Percentiles rank a stretch among this genome's conserved stretches.
These are phyloP conservation scores for Scorias spongiosa DNA, from an alignment of 2,329 filamentous ascomycete species.

Conservation along the genomic window DNA sequence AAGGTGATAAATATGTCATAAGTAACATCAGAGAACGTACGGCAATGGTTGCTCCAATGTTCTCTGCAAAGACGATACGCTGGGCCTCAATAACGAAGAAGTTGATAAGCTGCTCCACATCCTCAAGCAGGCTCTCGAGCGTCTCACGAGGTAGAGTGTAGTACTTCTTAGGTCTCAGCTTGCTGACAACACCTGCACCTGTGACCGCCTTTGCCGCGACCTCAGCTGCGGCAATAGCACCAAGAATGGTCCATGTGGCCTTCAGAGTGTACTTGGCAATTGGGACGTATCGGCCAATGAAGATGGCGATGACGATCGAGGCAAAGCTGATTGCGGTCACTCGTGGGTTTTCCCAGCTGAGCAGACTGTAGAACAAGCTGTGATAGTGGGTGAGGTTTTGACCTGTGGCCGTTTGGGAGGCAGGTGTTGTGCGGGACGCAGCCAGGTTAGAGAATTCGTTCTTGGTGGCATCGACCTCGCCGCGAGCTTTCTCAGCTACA, in stretches of 20 bases:
- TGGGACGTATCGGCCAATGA: conserved; percentile 47
- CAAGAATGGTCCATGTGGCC: conserved; percentile 42
- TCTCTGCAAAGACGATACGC: conserved; percentile 51
- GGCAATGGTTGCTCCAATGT: conserved; percentile 43
- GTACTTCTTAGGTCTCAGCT: conserved; percentile 48
- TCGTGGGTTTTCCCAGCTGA: conserved; percentile 53
- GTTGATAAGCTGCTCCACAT: conserved; percentile 49
- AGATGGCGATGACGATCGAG: conserved; percentile 42
- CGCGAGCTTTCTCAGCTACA: conserved; percentile 40
- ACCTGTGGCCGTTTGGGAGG: conserved; percentile 41
- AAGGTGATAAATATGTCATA: not conserved
- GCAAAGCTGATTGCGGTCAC: conserved; percentile 47
- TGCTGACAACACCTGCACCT: conserved; percentile 43
- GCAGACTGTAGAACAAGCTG: conserved; percentile 49
- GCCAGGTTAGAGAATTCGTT: conserved; percentile 44
- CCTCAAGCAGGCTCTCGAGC: conserved; percentile 44
- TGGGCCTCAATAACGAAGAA: conserved; percentile 56
- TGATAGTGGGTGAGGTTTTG: conserved; percentile 53
- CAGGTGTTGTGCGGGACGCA: conserved; percentile 36
- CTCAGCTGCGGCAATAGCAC: conserved; percentile 43
- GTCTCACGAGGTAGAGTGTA: conserved; percentile 51
- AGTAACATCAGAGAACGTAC: conserved; percentile 27
- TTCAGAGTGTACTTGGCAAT: conserved; percentile 48
- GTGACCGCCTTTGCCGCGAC: conserved; percentile 39
- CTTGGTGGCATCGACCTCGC: conserved; percentile 39